Conservation (phyloP, 805 yeast species). For the Scheffersomyces amazonensis region DNA sequence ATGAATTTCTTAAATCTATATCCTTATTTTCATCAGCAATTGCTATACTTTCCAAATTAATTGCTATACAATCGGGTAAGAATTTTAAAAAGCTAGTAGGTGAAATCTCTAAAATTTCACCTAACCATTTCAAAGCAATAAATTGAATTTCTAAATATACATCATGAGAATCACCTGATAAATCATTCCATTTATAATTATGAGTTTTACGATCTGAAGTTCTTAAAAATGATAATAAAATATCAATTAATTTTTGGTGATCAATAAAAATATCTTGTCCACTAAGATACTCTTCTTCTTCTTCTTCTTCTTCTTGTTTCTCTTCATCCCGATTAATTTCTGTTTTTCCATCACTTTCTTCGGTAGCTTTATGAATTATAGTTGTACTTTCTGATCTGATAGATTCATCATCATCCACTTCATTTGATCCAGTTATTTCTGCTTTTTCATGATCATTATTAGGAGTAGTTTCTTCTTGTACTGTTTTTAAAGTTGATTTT, state of each 20-base stretch:
- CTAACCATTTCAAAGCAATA: constrained; percentile 81
- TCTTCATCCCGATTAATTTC: constrained; percentile 11
- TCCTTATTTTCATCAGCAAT: constrained; percentile 34
- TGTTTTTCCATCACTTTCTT: constrained; percentile 1
- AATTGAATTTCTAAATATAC: constrained; percentile 61
- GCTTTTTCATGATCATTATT: constrained; percentile 1
- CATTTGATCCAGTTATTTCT: constrained; percentile 6
- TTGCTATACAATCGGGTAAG: constrained; percentile 71
- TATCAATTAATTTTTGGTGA: constrained; percentile 75
- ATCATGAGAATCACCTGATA: constrained; percentile 36
- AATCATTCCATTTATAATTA: constrained; percentile 18
- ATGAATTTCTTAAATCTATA: constrained; percentile 33
- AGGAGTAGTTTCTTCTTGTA: constrained; percentile 1
- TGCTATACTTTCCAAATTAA: constrained; percentile 48
- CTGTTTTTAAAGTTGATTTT: neutral
- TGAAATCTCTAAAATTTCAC: constrained; percentile 65
- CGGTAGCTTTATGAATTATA: constrained; percentile 13
- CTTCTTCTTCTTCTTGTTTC: constrained; percentile 32
- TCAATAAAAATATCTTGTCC: constrained; percentile 80
- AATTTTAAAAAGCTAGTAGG: constrained; percentile 73
- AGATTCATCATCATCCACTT: constrained; percentile 17
- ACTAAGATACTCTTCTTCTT: constrained; percentile 26
- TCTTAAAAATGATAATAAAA: constrained; percentile 76
- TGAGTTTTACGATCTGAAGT: constrained; percentile 50
- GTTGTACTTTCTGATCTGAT: constrained; percentile 25